Conservation (phyloP, 345 rosid genomes). For the Pistacia atlantica region DNA sequence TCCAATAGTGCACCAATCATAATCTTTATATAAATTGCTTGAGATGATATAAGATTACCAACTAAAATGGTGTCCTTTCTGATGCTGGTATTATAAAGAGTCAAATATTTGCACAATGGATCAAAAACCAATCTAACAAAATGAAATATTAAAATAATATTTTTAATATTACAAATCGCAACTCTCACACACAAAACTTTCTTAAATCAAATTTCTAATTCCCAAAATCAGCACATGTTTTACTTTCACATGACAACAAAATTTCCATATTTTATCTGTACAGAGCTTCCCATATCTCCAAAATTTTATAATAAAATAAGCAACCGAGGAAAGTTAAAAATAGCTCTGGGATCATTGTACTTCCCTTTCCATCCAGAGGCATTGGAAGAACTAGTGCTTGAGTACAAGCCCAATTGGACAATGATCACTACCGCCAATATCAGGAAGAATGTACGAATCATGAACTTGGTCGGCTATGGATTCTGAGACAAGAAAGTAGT, state of each 20-base stretch:
- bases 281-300: background rate
- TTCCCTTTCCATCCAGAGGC: background rate
- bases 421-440: conserved; percentile 87
- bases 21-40: too few relatives aligned
- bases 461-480: conserved; percentile 70
- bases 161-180: too few relatives aligned
- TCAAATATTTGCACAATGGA: too few relatives aligned
- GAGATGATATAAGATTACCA: too few relatives aligned
- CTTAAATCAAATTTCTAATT: background rate
- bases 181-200: background rate
- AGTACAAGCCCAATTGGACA: conserved; percentile 82
- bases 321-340: background rate
- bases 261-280: background rate
- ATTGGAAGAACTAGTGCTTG: conserved; percentile 45
- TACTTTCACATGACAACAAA: background rate
- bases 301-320: background rate
- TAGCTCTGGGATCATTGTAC: background rate
- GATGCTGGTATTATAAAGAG: too few relatives aligned
- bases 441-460: conserved; percentile 90
- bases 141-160: too few relatives aligned
- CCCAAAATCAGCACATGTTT: background rate
- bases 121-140: too few relatives aligned
- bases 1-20: too few relatives aligned
- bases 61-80: too few relatives aligned
- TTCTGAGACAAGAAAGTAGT: conserved; percentile 92